phyloP scores from a whole-genome alignment of 2,329 filamentous ascomycete genomes.

The Talaromyces sp. region DNA sequence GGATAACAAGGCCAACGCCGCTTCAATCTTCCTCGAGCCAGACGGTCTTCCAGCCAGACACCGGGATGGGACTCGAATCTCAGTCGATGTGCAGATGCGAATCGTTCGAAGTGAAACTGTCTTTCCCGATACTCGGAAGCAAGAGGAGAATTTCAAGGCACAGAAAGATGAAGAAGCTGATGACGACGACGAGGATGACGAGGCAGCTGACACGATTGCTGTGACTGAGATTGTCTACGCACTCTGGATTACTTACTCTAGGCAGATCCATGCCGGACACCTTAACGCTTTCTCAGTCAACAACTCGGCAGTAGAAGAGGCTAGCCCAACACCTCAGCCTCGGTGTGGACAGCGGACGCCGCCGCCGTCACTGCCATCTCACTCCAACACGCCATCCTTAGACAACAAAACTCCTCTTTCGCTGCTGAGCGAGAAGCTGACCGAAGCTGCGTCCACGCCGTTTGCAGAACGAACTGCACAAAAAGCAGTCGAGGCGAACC shows the following conservation, averaged over 20 bases:
- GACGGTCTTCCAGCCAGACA: slow-evolving; percentile 81
- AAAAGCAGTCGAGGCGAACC: slow-evolving; percentile 23
- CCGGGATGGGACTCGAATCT: slow-evolving; percentile 83
- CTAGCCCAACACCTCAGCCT: slow-evolving; percentile 68
- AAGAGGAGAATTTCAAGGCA: slow-evolving; percentile 32
- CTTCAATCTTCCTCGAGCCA: slow-evolving; percentile 73
- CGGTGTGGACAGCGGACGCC: slow-evolving; percentile 64
- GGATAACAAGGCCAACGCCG: slow-evolving; percentile 73
- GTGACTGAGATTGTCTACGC: slow-evolving; percentile 81
- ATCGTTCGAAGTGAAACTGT: slow-evolving; percentile 85
- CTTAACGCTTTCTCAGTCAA: slow-evolving; percentile 51
- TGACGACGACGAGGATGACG: slow-evolving; percentile 26
- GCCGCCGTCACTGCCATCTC: slow-evolving; percentile 15
- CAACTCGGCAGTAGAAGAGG: slow-evolving; percentile 55
- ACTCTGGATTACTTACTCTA: slow-evolving; percentile 94
- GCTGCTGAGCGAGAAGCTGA: slow-evolving; percentile 47
- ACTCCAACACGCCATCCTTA: slow-evolving; percentile 21
- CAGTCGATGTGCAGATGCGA: slow-evolving; percentile 92
- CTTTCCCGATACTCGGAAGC: slow-evolving; percentile 53
- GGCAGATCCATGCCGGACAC: slow-evolving; percentile 76
- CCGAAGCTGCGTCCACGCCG: slow-evolving; percentile 43
- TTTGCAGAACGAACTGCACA: slow-evolving; percentile 37
- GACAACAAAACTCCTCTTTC: slow-evolving; percentile 37
- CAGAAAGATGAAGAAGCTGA: slow-evolving; percentile 27
- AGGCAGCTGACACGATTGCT: slow-evolving; percentile 29